These are phyloP conservation scores for Amoebophrya sp. DNA, from an alignment of 169 alveolate species.

Conservation along the genomic window DNA sequence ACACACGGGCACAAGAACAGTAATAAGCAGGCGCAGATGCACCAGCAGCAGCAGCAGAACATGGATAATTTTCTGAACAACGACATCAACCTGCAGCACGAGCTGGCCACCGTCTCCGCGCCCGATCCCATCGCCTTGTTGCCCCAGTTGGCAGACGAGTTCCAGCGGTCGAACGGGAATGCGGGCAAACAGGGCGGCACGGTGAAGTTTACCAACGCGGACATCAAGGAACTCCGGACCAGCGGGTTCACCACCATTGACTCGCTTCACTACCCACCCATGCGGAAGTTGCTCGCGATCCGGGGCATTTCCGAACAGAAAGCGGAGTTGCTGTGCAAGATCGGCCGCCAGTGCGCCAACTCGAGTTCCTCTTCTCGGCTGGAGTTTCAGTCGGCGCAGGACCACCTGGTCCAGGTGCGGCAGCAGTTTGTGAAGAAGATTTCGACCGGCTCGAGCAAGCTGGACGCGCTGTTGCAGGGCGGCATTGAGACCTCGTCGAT, in stretches of 20 bases:
- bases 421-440: conserved; percentile 54
- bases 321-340: neutral
- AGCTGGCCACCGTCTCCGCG: too few species aligned
- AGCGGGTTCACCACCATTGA: neutral
- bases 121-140: neutral
- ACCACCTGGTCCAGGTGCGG: conserved; percentile 42
- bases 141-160: neutral
- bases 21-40: too few species aligned
- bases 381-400: neutral
- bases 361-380: neutral
- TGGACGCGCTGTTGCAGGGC: conserved; percentile 92
- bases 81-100: too few species aligned
- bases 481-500: conserved; percentile 94
- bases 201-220: neutral
- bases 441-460: conserved; percentile 87
- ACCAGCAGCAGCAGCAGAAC: too few species aligned
- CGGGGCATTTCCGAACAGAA: conserved; percentile 10
- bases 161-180: neutral
- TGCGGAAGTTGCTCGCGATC: neutral
- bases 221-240: neutral
- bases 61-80: too few species aligned
- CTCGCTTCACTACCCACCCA: neutral
- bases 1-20: too few species aligned
- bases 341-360: too few species aligned
- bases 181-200: neutral